phyloP scores from a whole-genome alignment of 2,329 filamentous ascomycete genomes.

The Sarocladiaceae sp. region DNA sequence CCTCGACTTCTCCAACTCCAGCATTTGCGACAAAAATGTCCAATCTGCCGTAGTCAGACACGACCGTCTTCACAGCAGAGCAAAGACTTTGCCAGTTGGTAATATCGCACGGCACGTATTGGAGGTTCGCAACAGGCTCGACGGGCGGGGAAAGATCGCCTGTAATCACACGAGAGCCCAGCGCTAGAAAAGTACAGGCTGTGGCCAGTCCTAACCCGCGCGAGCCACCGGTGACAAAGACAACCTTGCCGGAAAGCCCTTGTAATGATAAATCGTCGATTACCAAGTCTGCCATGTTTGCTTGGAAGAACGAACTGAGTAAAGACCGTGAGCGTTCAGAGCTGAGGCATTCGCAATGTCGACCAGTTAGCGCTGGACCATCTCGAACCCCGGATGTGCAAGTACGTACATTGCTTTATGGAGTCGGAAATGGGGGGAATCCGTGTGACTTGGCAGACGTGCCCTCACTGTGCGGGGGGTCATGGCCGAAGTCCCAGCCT shows the following conservation, averaged over 20 bases:
- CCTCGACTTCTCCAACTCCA: constrained; percentile 2
- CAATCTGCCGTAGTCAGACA: background rate
- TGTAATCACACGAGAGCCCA: background rate
- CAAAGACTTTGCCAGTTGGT: constrained; percentile 1
- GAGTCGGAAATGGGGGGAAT: background rate
- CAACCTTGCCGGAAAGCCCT: constrained; percentile 3
- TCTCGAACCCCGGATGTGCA: background rate
- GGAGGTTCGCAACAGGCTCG: background rate
- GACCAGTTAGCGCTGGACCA: background rate
- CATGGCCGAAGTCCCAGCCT: background rate
- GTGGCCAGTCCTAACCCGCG: background rate
- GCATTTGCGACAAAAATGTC: constrained; percentile 6
- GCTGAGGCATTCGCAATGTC: background rate
- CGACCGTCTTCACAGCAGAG: constrained; percentile 2
- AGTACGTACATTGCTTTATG: background rate
- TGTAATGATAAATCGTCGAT: background rate
- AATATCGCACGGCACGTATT: background rate
- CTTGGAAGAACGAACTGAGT: background rate
- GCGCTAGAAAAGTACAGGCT: background rate
- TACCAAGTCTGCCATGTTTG: background rate
- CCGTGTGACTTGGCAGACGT: background rate
- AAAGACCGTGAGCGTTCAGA: background rate
- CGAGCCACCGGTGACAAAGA: constrained; percentile 3
- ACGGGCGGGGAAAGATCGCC: background rate
- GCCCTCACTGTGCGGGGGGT: background rate